Percentiles rank a stretch among this genome's conserved stretches.
Evolutionary conservation across 768 basidiomycete genomes (phyloP).

Genomic region (Mycena vitilis): DNA sequence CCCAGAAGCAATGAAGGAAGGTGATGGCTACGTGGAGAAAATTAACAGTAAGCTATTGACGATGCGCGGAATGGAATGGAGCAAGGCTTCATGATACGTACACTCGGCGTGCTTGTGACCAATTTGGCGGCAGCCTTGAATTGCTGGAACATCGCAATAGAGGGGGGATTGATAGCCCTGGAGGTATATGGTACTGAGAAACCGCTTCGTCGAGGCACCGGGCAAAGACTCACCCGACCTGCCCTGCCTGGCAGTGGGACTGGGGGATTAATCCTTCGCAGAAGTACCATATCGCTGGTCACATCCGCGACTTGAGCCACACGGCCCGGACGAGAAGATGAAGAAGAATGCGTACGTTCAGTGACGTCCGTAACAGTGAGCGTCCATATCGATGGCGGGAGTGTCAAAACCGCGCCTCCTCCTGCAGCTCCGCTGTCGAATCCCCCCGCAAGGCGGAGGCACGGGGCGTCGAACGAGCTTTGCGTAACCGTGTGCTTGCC

Average conservation of each 20-base stretch:
- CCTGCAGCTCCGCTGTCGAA: conserved; percentile 53
- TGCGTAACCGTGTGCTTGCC: conserved; percentile 56
- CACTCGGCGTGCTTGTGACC: conserved; percentile 41
- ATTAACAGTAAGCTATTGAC: conserved; percentile 1
- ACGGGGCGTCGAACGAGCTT: conserved; percentile 50
- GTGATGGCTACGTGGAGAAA: conserved; percentile 37
- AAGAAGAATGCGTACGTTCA: conserved; percentile 33
- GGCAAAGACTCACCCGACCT: conserved; percentile 51
- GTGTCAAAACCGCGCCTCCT: conserved; percentile 36
- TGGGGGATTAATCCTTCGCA: conserved; percentile 49
- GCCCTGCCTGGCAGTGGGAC: conserved; percentile 52
- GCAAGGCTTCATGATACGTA: conserved; percentile 33
- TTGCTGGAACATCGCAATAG: conserved; percentile 39
- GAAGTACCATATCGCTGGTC: conserved; percentile 52
- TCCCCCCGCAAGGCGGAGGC: conserved; percentile 51
- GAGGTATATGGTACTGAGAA: too few species aligned
- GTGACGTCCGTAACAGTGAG: conserved; percentile 49
- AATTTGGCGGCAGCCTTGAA: conserved; percentile 45
- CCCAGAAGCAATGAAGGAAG: conserved; percentile 44
- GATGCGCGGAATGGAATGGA: neutral
- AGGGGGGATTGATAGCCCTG: conserved; percentile 53
- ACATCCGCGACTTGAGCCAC: conserved; percentile 7
- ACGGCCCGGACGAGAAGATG: conserved; percentile 3
- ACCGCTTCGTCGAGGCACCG: too few species aligned
- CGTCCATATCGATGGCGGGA: conserved; percentile 45